These are phyloP conservation scores for Stemphylium lycopersici DNA, from an alignment of 2,329 filamentous ascomycete species.

Conservation along the genomic window DNA sequence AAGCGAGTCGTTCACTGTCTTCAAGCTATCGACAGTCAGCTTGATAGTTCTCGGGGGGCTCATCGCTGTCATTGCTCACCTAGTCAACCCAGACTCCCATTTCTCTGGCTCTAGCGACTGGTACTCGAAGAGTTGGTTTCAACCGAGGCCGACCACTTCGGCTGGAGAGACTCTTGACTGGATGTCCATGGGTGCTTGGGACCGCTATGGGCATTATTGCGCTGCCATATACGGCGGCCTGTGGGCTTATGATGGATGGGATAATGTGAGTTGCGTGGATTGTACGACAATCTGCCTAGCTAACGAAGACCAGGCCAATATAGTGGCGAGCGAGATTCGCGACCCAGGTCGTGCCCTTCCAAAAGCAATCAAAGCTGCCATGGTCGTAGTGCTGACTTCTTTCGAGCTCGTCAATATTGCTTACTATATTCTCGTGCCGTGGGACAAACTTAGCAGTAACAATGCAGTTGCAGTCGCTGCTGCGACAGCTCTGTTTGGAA, in stretches of 20 bases:
- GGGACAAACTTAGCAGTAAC: slow-evolving; percentile 63
- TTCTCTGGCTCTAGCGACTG: slow-evolving; percentile 43
- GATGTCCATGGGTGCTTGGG: slow-evolving; percentile 59
- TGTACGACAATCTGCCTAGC: not conserved
- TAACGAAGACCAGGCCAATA: slow-evolving; percentile 38
- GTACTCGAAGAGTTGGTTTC: slow-evolving; percentile 62
- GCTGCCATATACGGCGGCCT: slow-evolving; percentile 67
- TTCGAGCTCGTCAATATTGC: slow-evolving; percentile 66
- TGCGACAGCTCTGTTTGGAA: slow-evolving; percentile 58
- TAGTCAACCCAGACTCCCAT: slow-evolving; percentile 34
- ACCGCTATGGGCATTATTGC: slow-evolving; percentile 64
- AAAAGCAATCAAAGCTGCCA: slow-evolving; percentile 65
- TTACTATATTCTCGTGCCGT: slow-evolving; percentile 68
- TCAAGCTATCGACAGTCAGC: slow-evolving; percentile 45
- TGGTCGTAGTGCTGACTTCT: slow-evolving; percentile 64
- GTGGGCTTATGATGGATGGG: slow-evolving; percentile 72
- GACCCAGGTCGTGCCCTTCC: slow-evolving; percentile 55
- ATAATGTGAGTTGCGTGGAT: slow-evolving; percentile 57
- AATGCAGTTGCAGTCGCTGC: slow-evolving; percentile 67
- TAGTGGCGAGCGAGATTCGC: slow-evolving; percentile 47
- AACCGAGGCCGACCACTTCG: slow-evolving; percentile 56
- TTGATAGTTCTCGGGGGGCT: slow-evolving; percentile 42
- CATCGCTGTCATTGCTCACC: slow-evolving; percentile 39
- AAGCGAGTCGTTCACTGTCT: slow-evolving; percentile 51
- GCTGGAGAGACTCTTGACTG: slow-evolving; percentile 49